Conservation (phyloP, 2,329 filamentous ascomycete species). For the Pseudonectria buxi region DNA sequence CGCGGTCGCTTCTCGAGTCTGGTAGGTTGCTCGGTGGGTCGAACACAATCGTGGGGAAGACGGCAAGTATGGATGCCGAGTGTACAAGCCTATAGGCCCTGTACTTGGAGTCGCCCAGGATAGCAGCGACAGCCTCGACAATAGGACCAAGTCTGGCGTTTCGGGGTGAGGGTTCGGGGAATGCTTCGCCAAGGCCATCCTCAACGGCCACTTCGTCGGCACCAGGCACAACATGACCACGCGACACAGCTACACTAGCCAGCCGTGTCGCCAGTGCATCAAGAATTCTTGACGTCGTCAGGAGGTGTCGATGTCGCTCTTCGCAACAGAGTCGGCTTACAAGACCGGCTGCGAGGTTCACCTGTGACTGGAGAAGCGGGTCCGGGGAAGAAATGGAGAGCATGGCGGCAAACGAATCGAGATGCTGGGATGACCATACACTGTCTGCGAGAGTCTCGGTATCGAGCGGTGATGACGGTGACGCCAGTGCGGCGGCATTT, state of each 20-base stretch:
- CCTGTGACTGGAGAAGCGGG: constrained; percentile 52
- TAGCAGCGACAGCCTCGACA: constrained; percentile 67
- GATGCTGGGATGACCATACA: constrained; percentile 56
- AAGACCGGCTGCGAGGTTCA: constrained; percentile 51
- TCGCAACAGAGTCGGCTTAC: constrained; percentile 57
- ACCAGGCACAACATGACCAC: constrained; percentile 62
- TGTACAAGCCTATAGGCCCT: constrained; percentile 65
- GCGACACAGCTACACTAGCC: constrained; percentile 60
- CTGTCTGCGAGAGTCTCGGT: constrained; percentile 50
- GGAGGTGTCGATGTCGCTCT: constrained; percentile 61
- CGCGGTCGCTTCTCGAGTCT: constrained; percentile 46
- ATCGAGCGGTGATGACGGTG: constrained; percentile 41
- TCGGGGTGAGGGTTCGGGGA: constrained; percentile 56
- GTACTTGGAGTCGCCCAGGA: constrained; percentile 73
- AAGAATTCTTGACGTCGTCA: constrained; percentile 67
- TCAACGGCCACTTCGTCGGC: constrained; percentile 49
- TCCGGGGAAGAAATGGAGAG: constrained; percentile 51
- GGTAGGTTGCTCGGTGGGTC: constrained; percentile 40
- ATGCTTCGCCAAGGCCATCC: constrained; percentile 47
- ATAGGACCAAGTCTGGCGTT: constrained; percentile 59
- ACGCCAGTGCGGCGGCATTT: constrained; percentile 54
- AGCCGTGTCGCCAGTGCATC: constrained; percentile 72
- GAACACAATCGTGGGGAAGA: constrained; percentile 57
- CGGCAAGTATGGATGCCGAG: constrained; percentile 61
- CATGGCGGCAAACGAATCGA: constrained; percentile 59